These are phyloP conservation scores for Hapsidospora chrysogenum DNA, from an alignment of 495 filamentous ascomycete genomes.

Conservation along the genomic window DNA sequence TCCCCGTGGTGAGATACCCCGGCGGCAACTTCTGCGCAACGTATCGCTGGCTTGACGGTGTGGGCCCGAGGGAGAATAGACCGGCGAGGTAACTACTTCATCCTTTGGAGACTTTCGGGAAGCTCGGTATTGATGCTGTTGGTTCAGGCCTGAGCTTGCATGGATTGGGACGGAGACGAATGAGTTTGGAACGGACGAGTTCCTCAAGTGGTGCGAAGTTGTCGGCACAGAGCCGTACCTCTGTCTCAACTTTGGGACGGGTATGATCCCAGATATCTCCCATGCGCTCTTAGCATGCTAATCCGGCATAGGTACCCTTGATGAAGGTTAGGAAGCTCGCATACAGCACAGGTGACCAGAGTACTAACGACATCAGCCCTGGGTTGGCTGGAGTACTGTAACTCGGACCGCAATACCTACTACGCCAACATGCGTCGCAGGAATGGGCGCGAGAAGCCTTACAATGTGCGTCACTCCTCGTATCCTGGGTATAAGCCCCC, in stretches of 20 bases:
- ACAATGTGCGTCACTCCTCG: constrained; percentile 48
- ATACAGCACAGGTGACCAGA: too few species aligned
- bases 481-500: too few species aligned
- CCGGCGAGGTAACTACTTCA: constrained; percentile 16
- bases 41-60: constrained; percentile 69
- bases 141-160: constrained; percentile 50
- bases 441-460: constrained; percentile 55
- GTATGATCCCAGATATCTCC: neutral
- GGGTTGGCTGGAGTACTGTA: constrained; percentile 72
- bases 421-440: constrained; percentile 61
- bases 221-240: constrained; percentile 59
- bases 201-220: constrained; percentile 59
- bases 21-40: constrained; percentile 71
- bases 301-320: constrained; percentile 1
- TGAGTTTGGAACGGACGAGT: constrained; percentile 69
- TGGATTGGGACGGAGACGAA: constrained; percentile 63
- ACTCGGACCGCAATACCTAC: constrained; percentile 51
- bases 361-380: too few species aligned
- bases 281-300: too few species aligned
- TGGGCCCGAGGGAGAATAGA: constrained; percentile 51
- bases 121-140: too few species aligned
- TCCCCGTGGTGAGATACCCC: constrained; percentile 63
- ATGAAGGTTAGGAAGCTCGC: neutral
- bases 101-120: too few species aligned
- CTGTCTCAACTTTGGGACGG: constrained; percentile 49